Evolutionary conservation across 2,329 filamentous ascomycete species (phyloP).

Genomic region (Pestalotiopsis sp.): DNA sequence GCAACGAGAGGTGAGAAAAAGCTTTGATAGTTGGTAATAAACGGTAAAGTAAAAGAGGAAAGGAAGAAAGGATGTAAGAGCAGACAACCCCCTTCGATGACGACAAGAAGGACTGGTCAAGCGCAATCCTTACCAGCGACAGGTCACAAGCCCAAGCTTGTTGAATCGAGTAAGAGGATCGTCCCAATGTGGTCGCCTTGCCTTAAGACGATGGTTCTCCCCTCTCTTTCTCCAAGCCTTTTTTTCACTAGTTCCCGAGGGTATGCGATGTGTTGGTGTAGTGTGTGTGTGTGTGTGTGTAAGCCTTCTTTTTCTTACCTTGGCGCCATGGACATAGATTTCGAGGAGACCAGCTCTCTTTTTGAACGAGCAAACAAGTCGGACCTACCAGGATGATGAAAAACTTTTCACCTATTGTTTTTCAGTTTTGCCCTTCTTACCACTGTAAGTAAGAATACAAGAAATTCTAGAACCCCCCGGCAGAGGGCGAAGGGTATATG

Average conservation of each 20-base stretch:
- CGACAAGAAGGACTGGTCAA: not conserved
- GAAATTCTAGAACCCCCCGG: not conserved
- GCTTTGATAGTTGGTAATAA: not conserved
- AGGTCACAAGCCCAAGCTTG: not conserved
- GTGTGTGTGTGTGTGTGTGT: not conserved
- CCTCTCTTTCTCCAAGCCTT: not conserved
- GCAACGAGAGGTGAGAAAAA: not conserved
- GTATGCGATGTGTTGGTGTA: not conserved
- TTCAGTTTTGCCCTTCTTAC: too few relatives aligned
- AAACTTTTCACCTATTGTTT: too few relatives aligned
- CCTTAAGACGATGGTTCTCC: not conserved
- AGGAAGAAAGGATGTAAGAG: not conserved
- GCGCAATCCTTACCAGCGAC: not conserved
- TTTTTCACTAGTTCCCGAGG: not conserved
- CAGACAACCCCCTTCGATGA: not conserved
- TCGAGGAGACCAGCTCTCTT: too few relatives aligned
- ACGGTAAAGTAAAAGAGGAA: not conserved
- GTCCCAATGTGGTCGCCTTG: not conserved
- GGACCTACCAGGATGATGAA: too few relatives aligned
- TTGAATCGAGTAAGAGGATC: not conserved
- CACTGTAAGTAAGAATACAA: too few relatives aligned
- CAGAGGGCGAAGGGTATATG: not conserved
- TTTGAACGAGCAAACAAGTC: too few relatives aligned
- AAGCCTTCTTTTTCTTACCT: not conserved
- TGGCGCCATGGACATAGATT: too few relatives aligned